phyloP scores from a whole-genome alignment of 75 land plant genomes.

The Pinus albicaulis region DNA sequence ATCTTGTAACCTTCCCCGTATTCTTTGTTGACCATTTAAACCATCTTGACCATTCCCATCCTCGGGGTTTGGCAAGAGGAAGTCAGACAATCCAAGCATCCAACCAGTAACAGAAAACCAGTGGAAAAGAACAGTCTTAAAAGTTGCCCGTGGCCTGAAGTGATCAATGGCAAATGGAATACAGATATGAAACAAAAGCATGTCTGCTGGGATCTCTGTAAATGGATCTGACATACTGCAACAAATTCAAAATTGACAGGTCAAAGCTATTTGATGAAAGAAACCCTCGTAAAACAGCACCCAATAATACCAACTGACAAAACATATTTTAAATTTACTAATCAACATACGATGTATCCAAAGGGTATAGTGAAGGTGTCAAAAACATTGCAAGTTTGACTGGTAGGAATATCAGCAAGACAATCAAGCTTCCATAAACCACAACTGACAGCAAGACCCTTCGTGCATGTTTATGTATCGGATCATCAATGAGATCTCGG shows the following conservation, averaged over 20 bases:
- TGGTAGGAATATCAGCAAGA: conserved; percentile 92
- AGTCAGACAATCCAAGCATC: conserved; percentile 91
- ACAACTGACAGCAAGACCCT: conserved; percentile 93
- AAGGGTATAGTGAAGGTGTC: conserved; percentile 85
- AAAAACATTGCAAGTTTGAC: conserved; percentile 88
- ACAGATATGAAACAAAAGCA: conserved; percentile 91
- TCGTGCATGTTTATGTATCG: conserved; percentile 97
- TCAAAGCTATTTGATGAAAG: conserved; percentile 4
- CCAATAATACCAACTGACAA: neutral
- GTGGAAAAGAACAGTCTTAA: conserved; percentile 72
- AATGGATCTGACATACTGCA: conserved; percentile 95
- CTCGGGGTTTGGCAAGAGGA: conserved; percentile 72
- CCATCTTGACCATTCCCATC: conserved; percentile 59
- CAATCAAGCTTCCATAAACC: conserved; percentile 98
- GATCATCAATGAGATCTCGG: conserved; percentile 98
- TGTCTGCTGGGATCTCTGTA: conserved; percentile 95
- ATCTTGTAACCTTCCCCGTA: conserved; percentile 35
- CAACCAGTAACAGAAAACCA: conserved; percentile 94
- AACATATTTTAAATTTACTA: neutral
- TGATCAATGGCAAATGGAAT: conserved; percentile 95
- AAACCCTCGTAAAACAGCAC: neutral
- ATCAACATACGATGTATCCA: conserved; percentile 77
- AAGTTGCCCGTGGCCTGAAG: conserved; percentile 77
- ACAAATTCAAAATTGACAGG: neutral
- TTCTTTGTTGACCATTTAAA: conserved; percentile 45